phyloP scores from a whole-genome alignment of 345 rosid species.

The Cardamine occulta region DNA sequence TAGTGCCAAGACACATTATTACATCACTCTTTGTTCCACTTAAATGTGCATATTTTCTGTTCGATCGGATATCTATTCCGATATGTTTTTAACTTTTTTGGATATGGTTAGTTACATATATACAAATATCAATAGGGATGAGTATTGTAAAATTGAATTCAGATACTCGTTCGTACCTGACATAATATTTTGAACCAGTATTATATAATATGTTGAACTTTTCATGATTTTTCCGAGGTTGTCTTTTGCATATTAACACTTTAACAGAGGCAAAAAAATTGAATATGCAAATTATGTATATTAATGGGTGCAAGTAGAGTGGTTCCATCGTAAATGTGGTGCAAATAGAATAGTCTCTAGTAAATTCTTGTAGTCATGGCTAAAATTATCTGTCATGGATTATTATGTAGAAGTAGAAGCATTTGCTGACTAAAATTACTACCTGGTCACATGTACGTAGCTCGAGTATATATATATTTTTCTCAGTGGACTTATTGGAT shows the following conservation, averaged over 20 bases:
- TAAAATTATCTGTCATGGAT: not conserved
- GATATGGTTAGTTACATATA: not conserved
- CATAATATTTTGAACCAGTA: not conserved
- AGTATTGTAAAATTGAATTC: not conserved
- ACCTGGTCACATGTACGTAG: not conserved
- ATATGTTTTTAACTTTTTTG: slow-evolving; percentile 19
- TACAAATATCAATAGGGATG: not conserved
- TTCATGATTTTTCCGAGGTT: not conserved
- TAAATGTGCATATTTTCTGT: slow-evolving; percentile 6
- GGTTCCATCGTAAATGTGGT: too few relatives aligned
- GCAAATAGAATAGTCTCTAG: not conserved
- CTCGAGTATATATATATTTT: not conserved
- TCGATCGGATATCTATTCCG: not conserved
- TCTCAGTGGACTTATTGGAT: not conserved
- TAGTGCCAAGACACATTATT: slow-evolving; percentile 25
- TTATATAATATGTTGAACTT: not conserved
- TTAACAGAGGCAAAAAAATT: not conserved
- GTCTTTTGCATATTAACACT: not conserved
- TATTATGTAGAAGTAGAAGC: not conserved
- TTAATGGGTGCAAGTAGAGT: too few relatives aligned
- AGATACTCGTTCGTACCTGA: not conserved
- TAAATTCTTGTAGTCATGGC: not conserved
- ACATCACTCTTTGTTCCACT: slow-evolving; percentile 31
- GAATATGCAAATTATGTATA: not conserved
- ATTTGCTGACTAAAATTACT: not conserved